Conservation (phyloP, 176 grass and related monocot species). For the Aegilops speltoides region DNA sequence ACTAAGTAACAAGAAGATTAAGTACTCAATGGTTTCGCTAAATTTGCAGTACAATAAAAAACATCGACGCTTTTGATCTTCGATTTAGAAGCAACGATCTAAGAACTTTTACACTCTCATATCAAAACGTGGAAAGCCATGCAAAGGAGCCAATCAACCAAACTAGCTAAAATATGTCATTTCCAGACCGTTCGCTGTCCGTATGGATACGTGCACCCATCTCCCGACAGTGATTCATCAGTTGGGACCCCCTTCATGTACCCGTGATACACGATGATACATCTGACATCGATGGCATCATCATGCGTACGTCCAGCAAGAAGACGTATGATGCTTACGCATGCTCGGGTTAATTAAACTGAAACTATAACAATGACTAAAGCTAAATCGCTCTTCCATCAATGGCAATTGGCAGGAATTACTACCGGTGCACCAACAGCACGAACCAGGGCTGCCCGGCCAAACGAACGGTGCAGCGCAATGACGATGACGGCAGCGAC, state of each 20-base stretch:
- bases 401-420: constrained; percentile 34
- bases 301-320: not conserved
- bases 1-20: no score
- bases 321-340: not conserved
- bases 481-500: not conserved
- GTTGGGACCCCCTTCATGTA: not conserved
- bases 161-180: not conserved
- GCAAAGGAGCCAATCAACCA: not conserved
- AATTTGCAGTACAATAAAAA: no score
- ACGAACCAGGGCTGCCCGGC: not conserved
- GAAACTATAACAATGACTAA: not conserved
- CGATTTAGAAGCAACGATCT: not conserved
- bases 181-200: not conserved
- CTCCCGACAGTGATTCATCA: constrained; percentile 13
- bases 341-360: not conserved
- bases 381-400: not conserved
- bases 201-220: not conserved
- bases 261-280: constrained; percentile 22
- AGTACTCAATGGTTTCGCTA: no score
- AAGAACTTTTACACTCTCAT: not conserved
- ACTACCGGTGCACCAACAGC: constrained; percentile 56
- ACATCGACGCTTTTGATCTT: no score
- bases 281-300: not conserved
- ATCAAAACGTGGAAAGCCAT: not conserved
- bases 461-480: constrained; percentile 50